Evolutionary conservation across 164 flowering plant species (phyloP), one percentile per base, ranked within the genome.

Genomic region (Liriodendron chinense): DNA sequence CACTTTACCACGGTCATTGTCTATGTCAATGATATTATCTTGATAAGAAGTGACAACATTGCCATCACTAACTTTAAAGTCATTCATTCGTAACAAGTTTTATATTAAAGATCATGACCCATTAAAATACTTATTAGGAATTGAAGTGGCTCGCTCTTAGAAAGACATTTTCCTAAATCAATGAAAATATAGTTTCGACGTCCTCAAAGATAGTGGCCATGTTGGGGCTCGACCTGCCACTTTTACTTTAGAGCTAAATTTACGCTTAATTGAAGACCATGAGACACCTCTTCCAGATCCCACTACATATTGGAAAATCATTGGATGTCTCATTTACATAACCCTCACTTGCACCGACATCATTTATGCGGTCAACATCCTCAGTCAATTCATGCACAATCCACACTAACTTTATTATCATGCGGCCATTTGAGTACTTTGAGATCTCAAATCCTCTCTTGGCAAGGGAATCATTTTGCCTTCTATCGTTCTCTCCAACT

Each of bases 21-120:
- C n/a, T 50, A 71, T 53, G 73, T 71, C 1, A 18, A 71, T 21
- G 62, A 71, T 7, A 71, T 71, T 9, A 22, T 70, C n/a, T 3
- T 70, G 2, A 49, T 3, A 9, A 4, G 34, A 61, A 2, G 49
- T 7, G 1, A 3, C 24, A 21, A 3, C 25, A 23, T 18, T 9
- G 5, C 24, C 18, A 20, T 70, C 49, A 21, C 57, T 16, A n/a
- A 3, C 20, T 70, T 13, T 48, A 70, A 9, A 61, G 49, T 20
- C 62, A 16, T 48, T 59, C 26, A 4, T 2, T 13, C 1, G 3
- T 70, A 7, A 70, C n/a, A 22, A 14, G 9, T 8, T 48, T 70
- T 26, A 47, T 70, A n/a, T 62, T 59, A 18, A 48, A 48, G 18
- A 61, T 48, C 9, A 16, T 48, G 18, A 62, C 61, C 1, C n/a